Conservation (phyloP, 768 basidiomycete genomes). For the Psilocybe sp. region DNA sequence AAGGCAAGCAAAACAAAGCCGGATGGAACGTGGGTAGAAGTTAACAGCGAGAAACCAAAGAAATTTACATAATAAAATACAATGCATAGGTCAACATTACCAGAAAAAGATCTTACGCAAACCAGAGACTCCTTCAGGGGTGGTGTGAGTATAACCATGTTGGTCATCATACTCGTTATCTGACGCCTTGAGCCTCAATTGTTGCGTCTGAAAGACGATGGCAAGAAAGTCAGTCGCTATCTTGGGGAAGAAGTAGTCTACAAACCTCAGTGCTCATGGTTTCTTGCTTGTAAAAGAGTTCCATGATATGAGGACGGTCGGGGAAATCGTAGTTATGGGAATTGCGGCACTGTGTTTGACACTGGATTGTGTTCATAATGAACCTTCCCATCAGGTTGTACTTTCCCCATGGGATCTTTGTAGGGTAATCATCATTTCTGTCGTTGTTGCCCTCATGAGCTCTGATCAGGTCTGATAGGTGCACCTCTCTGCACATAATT, state of each 20-base stretch:
- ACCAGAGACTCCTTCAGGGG: conserved; percentile 39
- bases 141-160: conserved; percentile 20
- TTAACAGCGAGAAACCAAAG: conserved; percentile 1
- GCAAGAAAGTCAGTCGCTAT: not conserved
- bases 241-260: not conserved
- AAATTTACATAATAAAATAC: conserved; percentile 13
- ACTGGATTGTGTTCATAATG: conserved; percentile 72
- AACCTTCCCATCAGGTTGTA: conserved; percentile 91
- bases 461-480: conserved; percentile 85
- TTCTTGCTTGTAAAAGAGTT: conserved; percentile 51
- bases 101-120: conserved; percentile 52
- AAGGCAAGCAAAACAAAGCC: not conserved
- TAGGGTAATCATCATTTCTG: conserved; percentile 58
- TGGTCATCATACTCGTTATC: conserved; percentile 43
- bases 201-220: conserved; percentile 51
- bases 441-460: conserved; percentile 85
- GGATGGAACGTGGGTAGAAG: not conserved
- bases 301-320: conserved; percentile 51
- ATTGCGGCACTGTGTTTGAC: conserved; percentile 71
- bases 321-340: conserved; percentile 58
- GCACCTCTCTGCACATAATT: conserved; percentile 67
- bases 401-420: conserved; percentile 92
- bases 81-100: conserved; percentile 20
- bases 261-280: conserved; percentile 73
- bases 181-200: conserved; percentile 55